A percentile compares a stretch with the other conserved stretches of the same genome.
Evolutionary conservation across 345 rosid species (phyloP).

Genomic region (Barbarea vulgaris): DNA sequence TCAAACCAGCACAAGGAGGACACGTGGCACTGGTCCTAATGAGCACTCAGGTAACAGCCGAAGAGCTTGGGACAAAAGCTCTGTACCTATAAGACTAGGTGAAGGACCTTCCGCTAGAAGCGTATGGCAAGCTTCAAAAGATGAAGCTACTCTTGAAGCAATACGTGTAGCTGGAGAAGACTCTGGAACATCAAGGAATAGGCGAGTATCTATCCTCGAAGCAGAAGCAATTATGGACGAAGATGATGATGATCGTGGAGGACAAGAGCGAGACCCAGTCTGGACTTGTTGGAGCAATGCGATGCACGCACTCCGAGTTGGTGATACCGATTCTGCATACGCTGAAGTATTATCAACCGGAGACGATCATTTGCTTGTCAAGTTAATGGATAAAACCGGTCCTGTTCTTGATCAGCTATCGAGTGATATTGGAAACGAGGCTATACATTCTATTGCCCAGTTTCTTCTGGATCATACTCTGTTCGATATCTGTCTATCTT

Average conservation of each 20-base stretch:
- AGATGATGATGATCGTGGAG: conserved; percentile 49
- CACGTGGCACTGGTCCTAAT: conserved; percentile 50
- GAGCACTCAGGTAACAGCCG: conserved; percentile 63
- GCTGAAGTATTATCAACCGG: conserved; percentile 76
- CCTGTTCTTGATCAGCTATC: conserved; percentile 85
- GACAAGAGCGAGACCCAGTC: conserved; percentile 65
- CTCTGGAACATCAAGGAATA: conserved; percentile 50
- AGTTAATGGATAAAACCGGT: conserved; percentile 92
- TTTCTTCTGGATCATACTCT: conserved; percentile 77
- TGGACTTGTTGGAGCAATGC: conserved; percentile 90
- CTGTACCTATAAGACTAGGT: conserved; percentile 71
- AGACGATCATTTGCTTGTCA: conserved; percentile 84
- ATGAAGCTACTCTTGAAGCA: conserved; percentile 97
- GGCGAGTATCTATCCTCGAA: conserved; percentile 59
- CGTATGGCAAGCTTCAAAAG: conserved; percentile 99
- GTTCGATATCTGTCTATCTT: conserved; percentile 74
- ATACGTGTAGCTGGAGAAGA: conserved; percentile 97
- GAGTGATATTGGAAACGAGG: conserved; percentile 69
- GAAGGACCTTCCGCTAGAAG: conserved; percentile 99
- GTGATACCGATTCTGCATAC: conserved; percentile 87
- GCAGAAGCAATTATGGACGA: conserved; percentile 66
- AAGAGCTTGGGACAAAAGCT: conserved; percentile 90
- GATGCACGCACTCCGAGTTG: conserved; percentile 87
- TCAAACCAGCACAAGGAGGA: conserved; percentile 59
- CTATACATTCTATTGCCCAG: conserved; percentile 66